Evolutionary conservation across 2,329 filamentous ascomycete species (phyloP).

Genomic region (Trichoderma atroviride): DNA sequence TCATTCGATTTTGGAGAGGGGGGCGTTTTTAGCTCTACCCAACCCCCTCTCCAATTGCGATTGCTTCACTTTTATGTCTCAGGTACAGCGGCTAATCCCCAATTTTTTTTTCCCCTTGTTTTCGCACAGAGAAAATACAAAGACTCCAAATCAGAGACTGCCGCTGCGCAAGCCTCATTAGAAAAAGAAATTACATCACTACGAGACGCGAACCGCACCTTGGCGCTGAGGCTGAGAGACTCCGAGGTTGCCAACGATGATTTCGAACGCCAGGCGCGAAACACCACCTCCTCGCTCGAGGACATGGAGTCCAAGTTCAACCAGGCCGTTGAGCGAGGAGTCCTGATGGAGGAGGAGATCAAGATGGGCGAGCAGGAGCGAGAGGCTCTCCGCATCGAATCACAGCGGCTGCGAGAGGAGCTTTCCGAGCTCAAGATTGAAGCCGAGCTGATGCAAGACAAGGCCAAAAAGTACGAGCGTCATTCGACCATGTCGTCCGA

Average conservation of each 20-base stretch:
- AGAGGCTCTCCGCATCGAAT: slow-evolving; percentile 84
- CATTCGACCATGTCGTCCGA: slow-evolving; percentile 64
- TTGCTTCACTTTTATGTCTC: not conserved
- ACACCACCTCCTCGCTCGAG: slow-evolving; percentile 93
- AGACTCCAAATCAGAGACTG: slow-evolving; percentile 87
- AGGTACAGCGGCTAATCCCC: slow-evolving; percentile 26
- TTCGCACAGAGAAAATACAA: slow-evolving; percentile 81
- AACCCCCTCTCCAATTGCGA: not conserved
- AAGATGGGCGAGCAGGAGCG: slow-evolving; percentile 89
- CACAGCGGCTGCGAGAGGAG: slow-evolving; percentile 87
- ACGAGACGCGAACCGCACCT: slow-evolving; percentile 77
- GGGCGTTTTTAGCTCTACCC: not conserved
- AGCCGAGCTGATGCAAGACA: slow-evolving; percentile 90
- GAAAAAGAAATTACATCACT: slow-evolving; percentile 96
- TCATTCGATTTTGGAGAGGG: not conserved
- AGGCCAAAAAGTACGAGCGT: slow-evolving; percentile 74
- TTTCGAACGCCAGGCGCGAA: slow-evolving; percentile 92
- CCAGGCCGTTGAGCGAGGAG: slow-evolving; percentile 84
- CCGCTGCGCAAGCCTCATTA: slow-evolving; percentile 77
- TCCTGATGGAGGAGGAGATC: slow-evolving; percentile 95
- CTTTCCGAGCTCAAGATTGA: slow-evolving; percentile 92
- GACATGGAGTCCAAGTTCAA: slow-evolving; percentile 98
- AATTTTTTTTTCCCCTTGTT: not conserved
- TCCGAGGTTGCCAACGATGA: slow-evolving; percentile 99
- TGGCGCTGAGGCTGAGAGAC: slow-evolving; percentile 84